Base-by-base conservation (phyloP, 805 yeast species). In the Kregervanrija delftensis region DNA sequence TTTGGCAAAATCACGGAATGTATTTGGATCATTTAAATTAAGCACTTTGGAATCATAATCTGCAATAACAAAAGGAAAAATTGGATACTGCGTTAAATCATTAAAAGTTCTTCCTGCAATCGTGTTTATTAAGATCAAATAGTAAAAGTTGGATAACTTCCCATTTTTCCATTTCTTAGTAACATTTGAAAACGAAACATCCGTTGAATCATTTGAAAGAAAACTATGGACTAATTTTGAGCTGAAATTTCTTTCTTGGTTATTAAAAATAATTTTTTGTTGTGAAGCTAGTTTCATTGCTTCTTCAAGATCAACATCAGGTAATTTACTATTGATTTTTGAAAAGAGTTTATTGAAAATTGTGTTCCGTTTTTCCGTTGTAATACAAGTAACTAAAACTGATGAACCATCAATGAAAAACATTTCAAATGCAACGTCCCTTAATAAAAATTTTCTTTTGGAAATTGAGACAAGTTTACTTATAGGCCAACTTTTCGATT, bases 11-110 rank as follows among this genome's bases (percentile, higher is more conserved):
- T 88, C 95, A 51, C 96, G 68, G 57, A 73, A 88, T 0, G 82
- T 65, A 8, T 68, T 65, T 0, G 86, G 81, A 53, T 86, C 68
- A 3, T 64, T 58, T 37, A 89, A 65, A 58, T 88, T 89, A n/a
- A 88, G 64, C 11, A 65, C 74, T 2, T 78, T 79, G 54, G 93
- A 84, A 1, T 76, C 71, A 57, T 88, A 87, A 58, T 88, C 96
- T 0, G 93, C 81, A 48, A 88, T 74, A 0, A 88, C 87, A 95
- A 95, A 88, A 0, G 96, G 96, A 53, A 88, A 89, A 1, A 89
- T 83, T 0, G 96, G 96, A 56, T 88, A 88, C 50, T 88, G 96
- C 0, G 96, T 88, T 43, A 88, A 61, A 58, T 88, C 96, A 61
- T 88, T 89, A 63, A 83, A 86, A 0, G 96, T 86, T 50, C 96